A percentile compares a stretch with the other conserved stretches of the same genome.
Conservation (phyloP, 768 basidiomycete genomes). For the Xanthoconium purpureum region DNA sequence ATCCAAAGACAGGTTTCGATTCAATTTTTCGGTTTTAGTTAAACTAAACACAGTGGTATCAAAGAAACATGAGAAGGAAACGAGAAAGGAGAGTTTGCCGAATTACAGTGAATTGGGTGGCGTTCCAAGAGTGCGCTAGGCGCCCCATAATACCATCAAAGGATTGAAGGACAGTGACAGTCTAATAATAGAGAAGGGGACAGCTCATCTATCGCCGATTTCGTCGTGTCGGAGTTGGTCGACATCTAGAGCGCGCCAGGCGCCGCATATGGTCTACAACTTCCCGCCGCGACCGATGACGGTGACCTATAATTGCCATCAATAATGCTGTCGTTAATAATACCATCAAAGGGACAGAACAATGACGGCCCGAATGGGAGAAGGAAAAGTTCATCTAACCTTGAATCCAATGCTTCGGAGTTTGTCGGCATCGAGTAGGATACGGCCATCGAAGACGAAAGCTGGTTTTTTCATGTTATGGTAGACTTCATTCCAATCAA, state of each 20-base stretch:
- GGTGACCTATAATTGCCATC: constrained; percentile 40
- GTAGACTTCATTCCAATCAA: constrained; percentile 90
- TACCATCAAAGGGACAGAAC: constrained; percentile 3
- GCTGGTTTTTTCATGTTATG: constrained; percentile 94
- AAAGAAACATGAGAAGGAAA: not conserved
- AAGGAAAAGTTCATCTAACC: constrained; percentile 34
- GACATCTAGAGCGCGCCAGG: not conserved
- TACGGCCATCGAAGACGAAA: constrained; percentile 91
- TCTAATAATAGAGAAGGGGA: not conserved
- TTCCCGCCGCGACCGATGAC: constrained; percentile 57
- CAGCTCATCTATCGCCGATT: not conserved
- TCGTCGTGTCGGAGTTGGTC: not conserved
- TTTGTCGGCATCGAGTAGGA: constrained; percentile 79
- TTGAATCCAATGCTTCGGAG: constrained; percentile 89
- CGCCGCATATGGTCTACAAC: constrained; percentile 21
- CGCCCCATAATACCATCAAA: constrained; percentile 8
- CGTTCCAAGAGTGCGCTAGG: not conserved
- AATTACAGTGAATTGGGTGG: constrained; percentile 11
- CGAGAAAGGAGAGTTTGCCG: not conserved
- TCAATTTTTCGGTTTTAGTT: constrained; percentile 2
- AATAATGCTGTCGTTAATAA: constrained; percentile 5
- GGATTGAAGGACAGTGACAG: not conserved
- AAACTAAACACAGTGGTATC: constrained; percentile 10
- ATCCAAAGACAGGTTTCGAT: not conserved
- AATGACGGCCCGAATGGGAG: not conserved